Evolutionary conservation across 225 moss, liverwort and hornwort genomes (phyloP), one percentile per base, ranked within the genome.

Genomic region (Pleurozium schreberi): DNA sequence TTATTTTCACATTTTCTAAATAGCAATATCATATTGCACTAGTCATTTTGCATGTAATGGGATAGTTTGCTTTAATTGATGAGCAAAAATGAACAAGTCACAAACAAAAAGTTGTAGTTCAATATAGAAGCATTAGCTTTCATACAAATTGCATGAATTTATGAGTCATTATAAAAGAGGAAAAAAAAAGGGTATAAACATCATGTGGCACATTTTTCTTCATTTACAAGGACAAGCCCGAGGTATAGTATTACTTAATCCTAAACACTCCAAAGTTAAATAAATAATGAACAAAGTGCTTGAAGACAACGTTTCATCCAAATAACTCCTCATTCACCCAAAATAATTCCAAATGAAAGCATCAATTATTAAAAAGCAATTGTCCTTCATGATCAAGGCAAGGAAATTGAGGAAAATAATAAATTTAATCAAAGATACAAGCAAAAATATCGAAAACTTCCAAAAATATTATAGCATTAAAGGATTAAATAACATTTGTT

Each of bases 31-130:
- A 43, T 43, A 10, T 71, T 43, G 10, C 27, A 71, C 9, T 42
- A 42, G 16, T 70, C 15, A 26, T 70, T 70, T 3, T 70, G 5
- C 14, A 0, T 9, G 0, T 42, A 26, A 42, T 70, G 0, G 1
- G 3, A 3, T 70, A 70, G 70, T 42, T 42, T 70, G 26, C 14
- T 1, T 42, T 70, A 16, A 10, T 73, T 10, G 10, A 45, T 73
- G 6, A 28, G 4, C 2, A 45, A 6, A 43, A 43, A 16, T 71
- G 5, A 73, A 73, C 17, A 73, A 43, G 6, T 43, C n/a, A 10
- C 27, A 10, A 9, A 28, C 28, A 3, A 10, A 70, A 42, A 71
- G 28, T 3, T 10, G 0, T 30, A 73, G 30, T 28, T 73, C 45
- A 30, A 45, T 18, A 45, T 6, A 45, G 10, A 28, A 73, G 42